A percentile compares a stretch with the other conserved stretches of the same genome.
phyloP scores from a whole-genome alignment of 257 asterid genomes.

The Gentiana dahurica region DNA sequence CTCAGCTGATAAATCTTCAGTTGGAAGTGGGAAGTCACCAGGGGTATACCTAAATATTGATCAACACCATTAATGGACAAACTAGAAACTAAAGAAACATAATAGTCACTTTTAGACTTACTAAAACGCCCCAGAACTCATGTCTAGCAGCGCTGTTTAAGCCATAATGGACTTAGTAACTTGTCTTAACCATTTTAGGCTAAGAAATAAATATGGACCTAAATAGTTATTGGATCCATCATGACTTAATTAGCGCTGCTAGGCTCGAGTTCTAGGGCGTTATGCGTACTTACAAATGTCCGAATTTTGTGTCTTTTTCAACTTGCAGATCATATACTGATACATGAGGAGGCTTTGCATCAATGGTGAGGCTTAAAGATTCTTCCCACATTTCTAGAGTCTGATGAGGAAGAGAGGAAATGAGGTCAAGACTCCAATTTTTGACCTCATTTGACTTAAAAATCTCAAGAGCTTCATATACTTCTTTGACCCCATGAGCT shows the following conservation, averaged over 20 bases:
- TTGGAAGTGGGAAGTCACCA: constrained; percentile 86
- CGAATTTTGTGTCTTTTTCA: constrained; percentile 81
- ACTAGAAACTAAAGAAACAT: no score
- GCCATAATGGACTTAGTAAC: no score
- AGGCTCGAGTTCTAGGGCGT: neutral
- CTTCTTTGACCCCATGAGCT: constrained; percentile 71
- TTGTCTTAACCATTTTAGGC: no score
- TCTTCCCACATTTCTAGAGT: constrained; percentile 78
- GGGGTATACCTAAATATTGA: constrained; percentile 57
- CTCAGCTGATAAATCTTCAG: constrained; percentile 75
- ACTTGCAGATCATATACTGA: constrained; percentile 95
- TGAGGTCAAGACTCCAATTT: constrained; percentile 91
- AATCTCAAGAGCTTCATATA: constrained; percentile 67
- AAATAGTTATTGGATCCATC: no score
- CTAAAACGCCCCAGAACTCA: no score
- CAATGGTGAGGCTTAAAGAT: constrained; percentile 58
- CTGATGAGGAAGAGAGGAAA: constrained; percentile 87
- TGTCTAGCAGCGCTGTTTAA: no score
- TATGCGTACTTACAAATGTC: constrained; percentile 46
- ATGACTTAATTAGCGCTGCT: no score
- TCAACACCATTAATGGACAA: constrained; percentile 5
- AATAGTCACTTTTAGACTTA: no score
- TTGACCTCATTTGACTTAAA: constrained; percentile 47
- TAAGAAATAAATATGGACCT: neutral
- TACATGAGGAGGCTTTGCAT: constrained; percentile 62